Percentiles rank a stretch among this genome's conserved stretches.
phyloP scores from a whole-genome alignment of 495 filamentous ascomycete species.

The Neurospora hispaniola region DNA sequence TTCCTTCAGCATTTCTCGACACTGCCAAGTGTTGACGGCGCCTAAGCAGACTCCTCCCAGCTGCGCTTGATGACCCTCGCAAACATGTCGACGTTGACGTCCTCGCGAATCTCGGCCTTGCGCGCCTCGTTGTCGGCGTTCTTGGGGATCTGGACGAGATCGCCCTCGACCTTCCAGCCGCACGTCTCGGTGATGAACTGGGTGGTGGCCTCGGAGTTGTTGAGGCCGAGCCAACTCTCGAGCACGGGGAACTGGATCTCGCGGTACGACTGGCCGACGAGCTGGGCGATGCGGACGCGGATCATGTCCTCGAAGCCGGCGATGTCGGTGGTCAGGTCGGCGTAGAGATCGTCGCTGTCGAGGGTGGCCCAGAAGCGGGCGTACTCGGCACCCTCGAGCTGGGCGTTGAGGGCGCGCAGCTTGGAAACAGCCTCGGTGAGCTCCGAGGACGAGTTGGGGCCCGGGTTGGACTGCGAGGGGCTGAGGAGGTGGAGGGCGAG shows the following conservation, averaged over 20 bases:
- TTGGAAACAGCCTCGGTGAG: conserved; percentile 84
- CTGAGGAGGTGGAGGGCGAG: conserved; percentile 86
- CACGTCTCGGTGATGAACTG: conserved; percentile 77
- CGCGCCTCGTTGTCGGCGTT: conserved; percentile 99
- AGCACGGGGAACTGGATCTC: conserved; percentile 66
- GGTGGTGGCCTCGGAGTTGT: conserved; percentile 58
- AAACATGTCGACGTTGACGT: conserved; percentile 90
- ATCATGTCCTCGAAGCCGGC: conserved; percentile 95
- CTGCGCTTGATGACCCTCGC: conserved; percentile 67
- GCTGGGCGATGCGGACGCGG: conserved; percentile 79
- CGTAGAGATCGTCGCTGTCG: conserved; percentile 90
- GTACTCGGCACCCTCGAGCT: conserved; percentile 81
- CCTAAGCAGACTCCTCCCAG: conserved; percentile 72
- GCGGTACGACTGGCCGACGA: conserved; percentile 78
- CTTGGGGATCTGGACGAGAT: conserved; percentile 57
- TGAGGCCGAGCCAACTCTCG: conserved; percentile 79
- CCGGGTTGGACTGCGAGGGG: conserved; percentile 28
- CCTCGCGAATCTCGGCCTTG: conserved; percentile 90
- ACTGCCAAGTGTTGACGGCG: background rate
- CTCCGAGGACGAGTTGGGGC: conserved; percentile 37
- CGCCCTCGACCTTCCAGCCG: conserved; percentile 64
- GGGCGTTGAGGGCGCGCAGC: conserved; percentile 68
- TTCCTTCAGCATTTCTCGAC: background rate
- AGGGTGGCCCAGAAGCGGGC: conserved; percentile 85
- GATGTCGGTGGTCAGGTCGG: conserved; percentile 88